phyloP scores from a whole-genome alignment of 2,329 filamentous ascomycete species.

The Mycosphaerella sp. region DNA sequence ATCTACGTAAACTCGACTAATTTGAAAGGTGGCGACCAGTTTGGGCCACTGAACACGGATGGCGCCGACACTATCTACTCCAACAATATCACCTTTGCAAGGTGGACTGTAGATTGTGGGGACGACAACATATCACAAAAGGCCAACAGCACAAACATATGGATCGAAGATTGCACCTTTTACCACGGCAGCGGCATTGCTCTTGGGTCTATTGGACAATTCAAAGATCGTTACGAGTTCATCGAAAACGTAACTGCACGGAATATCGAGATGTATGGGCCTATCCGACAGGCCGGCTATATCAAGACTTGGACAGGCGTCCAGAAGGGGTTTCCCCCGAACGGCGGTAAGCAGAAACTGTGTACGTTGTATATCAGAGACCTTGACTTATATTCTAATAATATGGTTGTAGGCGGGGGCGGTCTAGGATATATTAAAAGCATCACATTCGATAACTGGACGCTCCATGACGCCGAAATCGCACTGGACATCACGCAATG shows the following conservation, averaged over 20 bases:
- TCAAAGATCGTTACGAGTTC: constrained; percentile 43
- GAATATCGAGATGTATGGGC: constrained; percentile 40
- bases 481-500: constrained; percentile 30
- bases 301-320: constrained; percentile 54
- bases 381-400: constrained; percentile 43
- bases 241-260: constrained; percentile 47
- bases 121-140: constrained; percentile 53
- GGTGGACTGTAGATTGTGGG: constrained; percentile 49
- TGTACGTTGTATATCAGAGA: background rate
- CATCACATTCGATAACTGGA: constrained; percentile 35
- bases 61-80: constrained; percentile 51
- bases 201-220: constrained; percentile 55
- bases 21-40: constrained; percentile 17
- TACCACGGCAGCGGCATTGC: constrained; percentile 50
- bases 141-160: constrained; percentile 52
- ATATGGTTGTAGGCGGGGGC: constrained; percentile 44
- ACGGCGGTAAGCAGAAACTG: background rate
- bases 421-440: constrained; percentile 44
- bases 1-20: constrained; percentile 51
- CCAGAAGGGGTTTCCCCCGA: constrained; percentile 43
- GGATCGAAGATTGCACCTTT: constrained; percentile 46
- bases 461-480: constrained; percentile 19
- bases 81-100: constrained; percentile 47
- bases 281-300: constrained; percentile 14
- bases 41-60: constrained; percentile 40